Conservation (phyloP, 805 yeast genomes). For the Myxozyma lipomycoides region DNA sequence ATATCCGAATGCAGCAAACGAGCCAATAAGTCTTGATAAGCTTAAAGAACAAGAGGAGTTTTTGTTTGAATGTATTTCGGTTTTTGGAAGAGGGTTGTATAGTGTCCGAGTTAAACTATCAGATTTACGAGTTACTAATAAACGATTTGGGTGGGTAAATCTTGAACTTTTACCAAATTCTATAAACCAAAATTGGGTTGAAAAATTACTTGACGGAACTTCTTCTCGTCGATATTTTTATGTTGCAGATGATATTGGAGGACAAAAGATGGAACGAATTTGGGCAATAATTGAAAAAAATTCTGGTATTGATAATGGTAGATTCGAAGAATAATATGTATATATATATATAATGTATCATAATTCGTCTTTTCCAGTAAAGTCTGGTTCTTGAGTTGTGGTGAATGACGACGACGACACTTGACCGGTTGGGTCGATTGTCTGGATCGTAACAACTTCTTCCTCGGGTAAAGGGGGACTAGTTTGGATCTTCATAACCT, state of each 20-base stretch:
- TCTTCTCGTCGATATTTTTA: slow-evolving; percentile 44
- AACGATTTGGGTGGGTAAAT: slow-evolving; percentile 49
- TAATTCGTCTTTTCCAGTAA: slow-evolving; percentile 19
- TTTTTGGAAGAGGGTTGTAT: slow-evolving; percentile 62
- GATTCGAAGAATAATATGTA: slow-evolving; percentile 33
- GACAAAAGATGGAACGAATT: slow-evolving; percentile 74
- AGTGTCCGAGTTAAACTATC: slow-evolving; percentile 56
- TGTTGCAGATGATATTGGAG: slow-evolving; percentile 72
- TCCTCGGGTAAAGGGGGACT: slow-evolving; percentile 1
- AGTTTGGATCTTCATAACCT: not conserved
- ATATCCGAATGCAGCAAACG: slow-evolving; percentile 44
- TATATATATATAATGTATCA: slow-evolving; percentile 1
- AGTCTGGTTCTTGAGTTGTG: slow-evolving; percentile 1
- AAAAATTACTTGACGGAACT: slow-evolving; percentile 15
- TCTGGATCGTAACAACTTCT: not conserved
- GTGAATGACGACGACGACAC: too few species aligned
- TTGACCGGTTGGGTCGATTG: too few species aligned
- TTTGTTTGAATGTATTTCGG: slow-evolving; percentile 61
- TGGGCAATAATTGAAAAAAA: slow-evolving; percentile 79
- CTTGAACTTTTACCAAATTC: slow-evolving; percentile 40
- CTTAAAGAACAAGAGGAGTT: slow-evolving; percentile 59
- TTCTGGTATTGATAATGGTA: slow-evolving; percentile 63
- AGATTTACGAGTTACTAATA: slow-evolving; percentile 41
- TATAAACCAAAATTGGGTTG: slow-evolving; percentile 12
- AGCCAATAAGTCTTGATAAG: slow-evolving; percentile 61